phyloP scores from a whole-genome alignment of 805 yeast genomes.

The Cyberlindnera mississippiensis region DNA sequence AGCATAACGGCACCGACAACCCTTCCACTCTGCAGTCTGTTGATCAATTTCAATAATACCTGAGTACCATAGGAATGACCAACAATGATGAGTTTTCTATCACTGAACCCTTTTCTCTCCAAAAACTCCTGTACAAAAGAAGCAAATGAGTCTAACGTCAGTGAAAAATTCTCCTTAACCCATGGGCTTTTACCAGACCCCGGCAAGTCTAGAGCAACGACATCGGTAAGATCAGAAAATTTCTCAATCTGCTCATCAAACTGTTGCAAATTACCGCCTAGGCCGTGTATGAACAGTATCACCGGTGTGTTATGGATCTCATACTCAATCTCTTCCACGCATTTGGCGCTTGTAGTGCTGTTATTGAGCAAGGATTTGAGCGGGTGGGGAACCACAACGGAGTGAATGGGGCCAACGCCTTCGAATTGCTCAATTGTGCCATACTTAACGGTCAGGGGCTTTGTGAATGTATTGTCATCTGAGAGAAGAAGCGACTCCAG shows the following conservation, averaged over 20 bases:
- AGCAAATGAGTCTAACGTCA: conserved; percentile 18
- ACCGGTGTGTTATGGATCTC: conserved; percentile 48
- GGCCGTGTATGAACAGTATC: conserved; percentile 72
- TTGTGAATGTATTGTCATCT: conserved; percentile 19
- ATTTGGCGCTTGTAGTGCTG: conserved; percentile 2
- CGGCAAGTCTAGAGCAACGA: conserved; percentile 76
- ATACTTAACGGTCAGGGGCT: conserved; percentile 13
- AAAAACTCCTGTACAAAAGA: conserved; percentile 13
- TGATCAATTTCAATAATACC: conserved; percentile 40
- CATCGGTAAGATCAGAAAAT: conserved; percentile 52
- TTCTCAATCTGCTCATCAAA: conserved; percentile 65
- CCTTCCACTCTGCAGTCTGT: conserved; percentile 2
- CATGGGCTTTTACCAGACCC: conserved; percentile 61
- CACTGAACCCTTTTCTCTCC: conserved; percentile 4
- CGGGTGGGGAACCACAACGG: conserved; percentile 16
- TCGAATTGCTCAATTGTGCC: conserved; percentile 11
- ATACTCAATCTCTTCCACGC: conserved; percentile 9
- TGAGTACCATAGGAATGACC: conserved; percentile 79
- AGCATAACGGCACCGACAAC: conserved; percentile 32
- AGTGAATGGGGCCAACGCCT: conserved; percentile 13
- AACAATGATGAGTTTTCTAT: conserved; percentile 38
- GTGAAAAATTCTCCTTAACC: conserved; percentile 7
- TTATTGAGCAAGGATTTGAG: conserved; percentile 7
- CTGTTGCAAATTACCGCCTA: conserved; percentile 88
- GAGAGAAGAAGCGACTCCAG: conserved; percentile 16